Base-by-base conservation (phyloP, 306 rosid genomes). In the Prunus mume region DNA sequence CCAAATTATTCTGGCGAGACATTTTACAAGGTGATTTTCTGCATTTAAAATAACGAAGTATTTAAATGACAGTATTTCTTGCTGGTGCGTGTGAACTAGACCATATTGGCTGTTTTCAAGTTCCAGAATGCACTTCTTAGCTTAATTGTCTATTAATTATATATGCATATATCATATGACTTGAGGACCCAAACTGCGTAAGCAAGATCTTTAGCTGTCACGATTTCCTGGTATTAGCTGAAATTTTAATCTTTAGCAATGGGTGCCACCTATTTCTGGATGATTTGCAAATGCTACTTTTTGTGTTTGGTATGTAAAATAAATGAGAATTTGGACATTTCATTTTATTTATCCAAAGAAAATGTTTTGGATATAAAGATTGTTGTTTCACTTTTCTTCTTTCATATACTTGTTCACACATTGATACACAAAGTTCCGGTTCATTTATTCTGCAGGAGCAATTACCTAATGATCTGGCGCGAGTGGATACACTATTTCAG, bases 1-100 rank as follows among this genome's bases (percentile, higher is more conserved):
- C 99, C 99, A 81, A 88, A 87, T 83, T 95, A 95, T 86, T 92
- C 89, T 22, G 80, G 78, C 58, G 99, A 95, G 81, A 87, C 90
- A 76, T 95, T 89, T 89, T 95, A 92, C 93, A 87, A 92, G 99
- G 99, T 95, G 79, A 86, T 70, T 78, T 46, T 38, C 75, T 62
- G 54, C 62, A 68, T 54, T 13, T 61, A 25, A 67, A 18, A 34
- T 27, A 9, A 30, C 2, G 50, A 60, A 30, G 3, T 30, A n/a
- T 66, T 66, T 27, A 34, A 47, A 10, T 68, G 76, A 24, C 46
- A 18, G 41, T 68, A 30, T 75, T 60, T 49, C 32, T 4, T 38
- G 28, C 30, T 25, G 76, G 45, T 41, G 54, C 10, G 18, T 41
- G 41, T 57, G 68, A 72, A 43, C 27, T 41, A 57, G 68, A 63